Percentiles rank a stretch among this genome's conserved stretches.
Conservation (phyloP, 2,329 filamentous ascomycete genomes). For the Ascochyta fabae region DNA sequence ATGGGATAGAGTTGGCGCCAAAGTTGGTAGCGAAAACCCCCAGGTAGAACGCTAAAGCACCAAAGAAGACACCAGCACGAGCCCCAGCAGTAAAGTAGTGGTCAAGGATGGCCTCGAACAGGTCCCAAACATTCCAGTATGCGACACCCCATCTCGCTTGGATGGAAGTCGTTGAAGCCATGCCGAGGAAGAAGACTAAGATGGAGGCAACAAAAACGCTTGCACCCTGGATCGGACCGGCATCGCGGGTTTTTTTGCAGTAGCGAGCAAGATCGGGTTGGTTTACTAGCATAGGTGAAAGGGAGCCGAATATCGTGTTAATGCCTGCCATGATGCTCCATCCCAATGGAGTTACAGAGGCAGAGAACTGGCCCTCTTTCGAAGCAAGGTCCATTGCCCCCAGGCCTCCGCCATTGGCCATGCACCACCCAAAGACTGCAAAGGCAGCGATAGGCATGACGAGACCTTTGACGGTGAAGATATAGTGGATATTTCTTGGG, state of each 20-base stretch:
- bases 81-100: slow-evolving; percentile 49
- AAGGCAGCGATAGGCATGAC: slow-evolving; percentile 45
- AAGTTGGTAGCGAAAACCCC: slow-evolving; percentile 55
- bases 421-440: slow-evolving; percentile 47
- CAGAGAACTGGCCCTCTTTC: slow-evolving; percentile 13
- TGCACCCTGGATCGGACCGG: slow-evolving; percentile 39
- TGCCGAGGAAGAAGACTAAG: slow-evolving; percentile 52
- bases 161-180: slow-evolving; percentile 48
- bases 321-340: slow-evolving; percentile 53
- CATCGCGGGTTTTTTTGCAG: slow-evolving; percentile 41
- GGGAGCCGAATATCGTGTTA: slow-evolving; percentile 52
- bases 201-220: slow-evolving; percentile 50
- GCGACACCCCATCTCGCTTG: slow-evolving; percentile 45
- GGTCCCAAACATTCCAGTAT: slow-evolving; percentile 56
- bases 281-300: slow-evolving; percentile 51
- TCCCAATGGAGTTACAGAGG: slow-evolving; percentile 25
- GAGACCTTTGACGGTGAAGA: slow-evolving; percentile 37
- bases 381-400: slow-evolving; percentile 23
- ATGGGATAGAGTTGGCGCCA: slow-evolving; percentile 51
- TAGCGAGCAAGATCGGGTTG: slow-evolving; percentile 54
- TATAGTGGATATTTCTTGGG: slow-evolving; percentile 37
- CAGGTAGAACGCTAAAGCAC: slow-evolving; percentile 45
- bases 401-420: slow-evolving; percentile 43
- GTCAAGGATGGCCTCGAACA: slow-evolving; percentile 53
- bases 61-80: slow-evolving; percentile 51